Evolutionary conservation across 768 basidiomycete genomes (phyloP).

Genomic region (Xanthoconium purpureum): DNA sequence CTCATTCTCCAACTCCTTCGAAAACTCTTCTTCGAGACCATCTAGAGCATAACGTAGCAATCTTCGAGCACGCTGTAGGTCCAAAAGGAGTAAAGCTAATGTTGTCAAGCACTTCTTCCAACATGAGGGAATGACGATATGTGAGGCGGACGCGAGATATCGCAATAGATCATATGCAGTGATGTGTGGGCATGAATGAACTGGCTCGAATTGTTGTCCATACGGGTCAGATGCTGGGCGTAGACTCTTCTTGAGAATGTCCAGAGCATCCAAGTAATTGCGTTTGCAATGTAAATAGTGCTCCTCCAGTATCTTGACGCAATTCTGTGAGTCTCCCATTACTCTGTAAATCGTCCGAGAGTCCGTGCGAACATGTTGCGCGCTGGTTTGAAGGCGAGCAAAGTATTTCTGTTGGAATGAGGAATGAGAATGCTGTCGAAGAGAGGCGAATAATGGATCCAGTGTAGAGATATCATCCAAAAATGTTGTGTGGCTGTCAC

Average conservation of each 20-base stretch:
- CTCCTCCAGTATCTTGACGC: too few species aligned
- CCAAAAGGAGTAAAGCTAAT: conserved; percentile 28
- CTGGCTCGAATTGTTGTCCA: background rate
- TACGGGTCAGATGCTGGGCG: too few species aligned
- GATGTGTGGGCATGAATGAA: background rate
- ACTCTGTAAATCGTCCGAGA: background rate
- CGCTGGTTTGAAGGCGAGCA: background rate
- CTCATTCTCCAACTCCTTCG: conserved; percentile 19
- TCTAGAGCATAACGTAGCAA: conserved; percentile 18
- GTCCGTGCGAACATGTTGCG: background rate
- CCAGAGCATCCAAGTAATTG: too few species aligned
- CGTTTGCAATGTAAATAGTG: too few species aligned
- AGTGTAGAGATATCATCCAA: background rate
- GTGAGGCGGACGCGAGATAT: background rate
- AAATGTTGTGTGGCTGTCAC: background rate
- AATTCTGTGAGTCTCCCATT: background rate
- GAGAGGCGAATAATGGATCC: background rate
- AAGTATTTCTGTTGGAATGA: background rate
- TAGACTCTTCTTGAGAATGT: too few species aligned
- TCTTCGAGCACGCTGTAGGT: background rate
- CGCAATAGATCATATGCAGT: background rate
- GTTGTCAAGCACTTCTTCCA: conserved; percentile 32
- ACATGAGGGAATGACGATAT: background rate
- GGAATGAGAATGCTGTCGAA: background rate
- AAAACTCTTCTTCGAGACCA: conserved; percentile 28